A percentile compares a stretch with the other conserved stretches of the same genome.
phyloP scores from a whole-genome alignment of 192 early-diverging fungal genomes.

The Paraglomus brasilianum region DNA sequence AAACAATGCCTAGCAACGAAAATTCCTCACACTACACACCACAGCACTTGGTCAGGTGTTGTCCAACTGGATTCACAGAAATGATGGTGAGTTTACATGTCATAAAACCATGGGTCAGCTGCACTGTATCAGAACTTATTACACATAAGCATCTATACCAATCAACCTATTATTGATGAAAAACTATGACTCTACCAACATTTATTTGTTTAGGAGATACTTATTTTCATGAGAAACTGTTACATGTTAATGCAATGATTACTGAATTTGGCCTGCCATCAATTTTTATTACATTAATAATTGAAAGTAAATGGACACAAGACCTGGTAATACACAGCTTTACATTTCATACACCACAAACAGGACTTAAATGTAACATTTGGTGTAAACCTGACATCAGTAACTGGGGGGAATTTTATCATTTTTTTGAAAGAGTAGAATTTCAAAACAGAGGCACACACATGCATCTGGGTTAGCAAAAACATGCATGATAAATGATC shows the following conservation, averaged over 20 bases:
- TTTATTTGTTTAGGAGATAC: neutral
- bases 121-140: constrained; percentile 3
- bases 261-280: neutral
- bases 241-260: neutral
- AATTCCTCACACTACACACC: neutral
- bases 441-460: constrained; percentile 13
- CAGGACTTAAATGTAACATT: neutral
- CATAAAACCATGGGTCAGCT: too few relatives aligned
- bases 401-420: neutral
- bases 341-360: neutral
- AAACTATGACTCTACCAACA: neutral
- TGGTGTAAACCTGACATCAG: neutral
- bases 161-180: neutral
- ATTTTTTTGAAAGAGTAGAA: constrained; percentile 21
- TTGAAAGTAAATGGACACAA: neutral
- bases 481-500: neutral
- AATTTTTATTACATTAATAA: neutral
- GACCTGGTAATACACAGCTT: neutral
- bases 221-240: neutral
- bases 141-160: neutral
- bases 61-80: too few relatives aligned
- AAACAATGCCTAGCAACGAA: too few relatives aligned
- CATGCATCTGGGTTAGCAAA: neutral
- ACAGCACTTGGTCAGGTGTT: too few relatives aligned
- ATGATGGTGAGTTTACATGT: too few relatives aligned